Base-by-base conservation (phyloP, 306 rosid species). In the Ormosia emarginata region DNA sequence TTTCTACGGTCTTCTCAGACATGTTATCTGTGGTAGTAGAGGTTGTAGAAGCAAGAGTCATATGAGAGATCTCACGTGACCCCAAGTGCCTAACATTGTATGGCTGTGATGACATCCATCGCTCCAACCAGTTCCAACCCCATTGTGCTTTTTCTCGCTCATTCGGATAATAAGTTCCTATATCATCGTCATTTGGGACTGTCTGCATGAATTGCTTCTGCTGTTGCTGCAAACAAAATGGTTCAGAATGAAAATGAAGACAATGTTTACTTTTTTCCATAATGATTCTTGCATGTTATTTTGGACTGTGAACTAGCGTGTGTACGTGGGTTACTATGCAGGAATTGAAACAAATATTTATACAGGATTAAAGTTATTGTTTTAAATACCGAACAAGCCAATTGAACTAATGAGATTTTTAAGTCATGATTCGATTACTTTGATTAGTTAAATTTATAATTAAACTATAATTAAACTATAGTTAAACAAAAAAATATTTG, bases 81-180 rank as follows among this genome's bases (percentile, higher is more conserved):
- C 79, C 83, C 37, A 82, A 2, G 62, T 72, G 83, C 52, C 71
- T 83, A 5, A 59, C 75, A 8, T 85, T 63, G 71, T 81, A 1
- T 17, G 95, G 95, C 29, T 95, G 93, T 1, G 96, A 87, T 18
- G 96, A 86, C 97, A 93, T 95, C 99, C 97, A 93, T 58, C 85
- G 86, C 73, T 95, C 97, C 5, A 93, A 89, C 97, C 95, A 95
- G 73, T 90, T 92, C 97, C 99, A 93, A 65, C 95, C 98, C 94
- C 93, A 88, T n/a, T 87, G 92, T 33, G 75, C 73, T 74, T 89
- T 91, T 7, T 91, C 96, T 0, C 17, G 69, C 43, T 78, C 90
- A 13, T 81, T 44, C 6, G 63, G 53, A 55, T 82, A 41, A 17
- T 56, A 15, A 5, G 9, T 41, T 75, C 82, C 85, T 17, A 70